Conservation (phyloP, 108 stramenopile species). For the Aurantiochytrium sp. region DNA sequence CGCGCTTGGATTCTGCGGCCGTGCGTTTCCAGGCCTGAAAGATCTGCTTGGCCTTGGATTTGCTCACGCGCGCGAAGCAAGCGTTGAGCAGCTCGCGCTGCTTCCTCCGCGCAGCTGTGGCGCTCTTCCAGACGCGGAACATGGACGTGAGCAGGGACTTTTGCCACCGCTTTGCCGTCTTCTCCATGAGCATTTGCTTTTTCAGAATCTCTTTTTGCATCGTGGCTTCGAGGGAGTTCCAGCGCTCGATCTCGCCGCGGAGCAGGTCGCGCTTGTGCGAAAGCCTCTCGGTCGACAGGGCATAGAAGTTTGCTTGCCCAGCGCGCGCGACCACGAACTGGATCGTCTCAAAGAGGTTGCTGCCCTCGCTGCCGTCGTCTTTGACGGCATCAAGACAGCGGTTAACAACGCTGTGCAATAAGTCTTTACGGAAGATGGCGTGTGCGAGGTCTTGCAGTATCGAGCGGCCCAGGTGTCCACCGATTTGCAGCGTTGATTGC, state of each 20-base stretch:
- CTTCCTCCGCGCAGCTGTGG: not conserved
- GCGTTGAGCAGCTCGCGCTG: constrained; percentile 17
- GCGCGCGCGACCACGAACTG: not conserved
- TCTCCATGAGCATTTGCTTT: not conserved
- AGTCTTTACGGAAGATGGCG: not conserved
- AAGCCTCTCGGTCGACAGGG: not conserved
- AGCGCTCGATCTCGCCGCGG: not conserved
- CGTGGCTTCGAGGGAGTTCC: not conserved
- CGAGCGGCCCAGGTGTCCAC: not conserved
- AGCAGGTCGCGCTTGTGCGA: not conserved
- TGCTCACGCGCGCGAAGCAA: constrained; percentile 1
- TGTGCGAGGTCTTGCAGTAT: not conserved
- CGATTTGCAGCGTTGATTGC: not conserved
- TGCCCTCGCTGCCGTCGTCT: no score
- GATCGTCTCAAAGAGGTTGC: not conserved
- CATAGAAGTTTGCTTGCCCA: not conserved
- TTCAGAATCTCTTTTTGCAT: constrained; percentile 25
- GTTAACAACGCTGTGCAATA: not conserved
- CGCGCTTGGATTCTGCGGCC: not conserved
- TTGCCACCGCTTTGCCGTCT: not conserved
- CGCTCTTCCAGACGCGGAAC: constrained; percentile 23
- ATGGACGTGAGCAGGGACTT: not conserved
- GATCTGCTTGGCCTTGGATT: not conserved
- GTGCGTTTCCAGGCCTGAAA: not conserved
- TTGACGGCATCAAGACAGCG: no score